Base-by-base conservation (phyloP, 2,329 filamentous ascomycete genomes). In the Aaosphaeria arxii region DNA sequence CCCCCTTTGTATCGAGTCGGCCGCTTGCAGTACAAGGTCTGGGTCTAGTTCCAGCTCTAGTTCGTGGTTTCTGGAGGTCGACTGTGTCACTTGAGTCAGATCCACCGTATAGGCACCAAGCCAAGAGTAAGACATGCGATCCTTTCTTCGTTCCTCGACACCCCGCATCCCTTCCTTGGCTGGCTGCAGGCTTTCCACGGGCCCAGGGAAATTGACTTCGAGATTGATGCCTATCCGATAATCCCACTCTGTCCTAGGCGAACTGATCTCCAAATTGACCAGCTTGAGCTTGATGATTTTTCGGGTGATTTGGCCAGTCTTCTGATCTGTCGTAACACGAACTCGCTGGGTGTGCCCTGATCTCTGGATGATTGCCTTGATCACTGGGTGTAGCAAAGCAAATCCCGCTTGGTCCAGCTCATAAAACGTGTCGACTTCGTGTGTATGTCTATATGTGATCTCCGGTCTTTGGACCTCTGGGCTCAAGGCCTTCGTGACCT, bases 201-300 rank as follows among this genome's bases (percentile, higher is more conserved):
- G 77, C 28, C 91, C 89, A 4, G 72, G 65, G 75, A 86, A 95
- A 46, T 86, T 81, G 82, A 95, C 91, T 82, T 99, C 95, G 2
- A 99, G 80, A 64, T 96, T 97, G 63, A 99, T 85, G 61, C 90
- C 95, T 57, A 99, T 86, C 7, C 94, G 88, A 72, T 91, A 96
- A 71, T 99, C 94, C 62, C 96, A 88, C 3, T 83, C 82, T 6
- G 81, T 82, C 43, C 77, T 76, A 0, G 94, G 92, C 58, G 90
- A 87, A 70, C 88, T 86, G 13, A 99, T 80, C 60, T 96, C 88
- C n/a, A 96, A 74, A 66, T 99, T 91, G 29, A 83, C 85, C 11
- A 97, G 79, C n/a, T 91, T 84, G 29, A 86, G 84, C 75, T 99
- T 99, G 71, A 99, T 84, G 60, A 99, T 96, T 68, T 89, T 91